These are phyloP conservation scores for Aspergillus saccharolyticus DNA, from an alignment of 495 filamentous ascomycete species.

Conservation along the genomic window DNA sequence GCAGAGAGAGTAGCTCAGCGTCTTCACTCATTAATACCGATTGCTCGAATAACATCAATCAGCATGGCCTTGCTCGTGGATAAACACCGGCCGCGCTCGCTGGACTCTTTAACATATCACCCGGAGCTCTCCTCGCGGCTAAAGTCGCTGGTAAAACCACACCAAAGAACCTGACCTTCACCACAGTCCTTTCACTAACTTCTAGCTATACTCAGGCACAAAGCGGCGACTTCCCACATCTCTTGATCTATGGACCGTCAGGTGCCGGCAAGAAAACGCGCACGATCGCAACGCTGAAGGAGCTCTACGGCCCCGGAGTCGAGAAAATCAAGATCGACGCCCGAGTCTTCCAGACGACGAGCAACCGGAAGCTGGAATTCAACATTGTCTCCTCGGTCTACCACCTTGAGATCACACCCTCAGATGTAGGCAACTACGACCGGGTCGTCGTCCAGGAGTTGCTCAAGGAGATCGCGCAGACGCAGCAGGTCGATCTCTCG, in stretches of 20 bases:
- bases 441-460: slow-evolving; percentile 92
- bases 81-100: slow-evolving; percentile 83
- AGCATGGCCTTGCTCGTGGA: slow-evolving; percentile 82
- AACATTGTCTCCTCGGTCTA: slow-evolving; percentile 95
- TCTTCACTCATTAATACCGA: neutral
- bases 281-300: slow-evolving; percentile 87
- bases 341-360: slow-evolving; percentile 89
- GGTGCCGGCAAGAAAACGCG: slow-evolving; percentile 97
- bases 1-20: neutral
- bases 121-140: slow-evolving; percentile 82
- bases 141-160: slow-evolving; percentile 61
- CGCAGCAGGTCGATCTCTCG: slow-evolving; percentile 87
- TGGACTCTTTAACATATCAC: slow-evolving; percentile 86
- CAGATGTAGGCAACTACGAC: slow-evolving; percentile 95
- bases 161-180: slow-evolving; percentile 24
- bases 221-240: slow-evolving; percentile 94
- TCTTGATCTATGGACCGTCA: slow-evolving; percentile 92
- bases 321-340: slow-evolving; percentile 98
- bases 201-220: slow-evolving; percentile 58
- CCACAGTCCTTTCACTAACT: neutral
- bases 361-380: slow-evolving; percentile 96
- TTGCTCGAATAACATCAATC: neutral
- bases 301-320: slow-evolving; percentile 85
- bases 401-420: slow-evolving; percentile 96
- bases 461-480: slow-evolving; percentile 96